phyloP scores from a whole-genome alignment of 768 basidiomycete species.

The Ramaria sp. region DNA sequence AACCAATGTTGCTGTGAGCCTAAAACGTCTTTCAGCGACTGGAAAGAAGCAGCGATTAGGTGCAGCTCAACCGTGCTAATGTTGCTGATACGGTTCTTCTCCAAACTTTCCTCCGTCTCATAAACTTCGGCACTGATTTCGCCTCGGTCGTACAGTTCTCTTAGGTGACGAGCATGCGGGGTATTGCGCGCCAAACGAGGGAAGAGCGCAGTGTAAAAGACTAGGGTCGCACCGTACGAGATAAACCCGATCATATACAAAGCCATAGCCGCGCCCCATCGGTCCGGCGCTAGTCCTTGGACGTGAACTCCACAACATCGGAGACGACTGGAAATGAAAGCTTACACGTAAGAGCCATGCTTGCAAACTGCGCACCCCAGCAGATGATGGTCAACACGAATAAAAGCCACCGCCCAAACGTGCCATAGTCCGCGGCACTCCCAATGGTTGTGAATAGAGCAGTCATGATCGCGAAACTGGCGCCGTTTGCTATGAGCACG shows the following conservation, averaged over 20 bases:
- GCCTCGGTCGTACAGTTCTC: slow-evolving; percentile 45
- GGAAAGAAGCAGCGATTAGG: not conserved
- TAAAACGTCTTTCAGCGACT: slow-evolving; percentile 16
- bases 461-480: slow-evolving; percentile 76
- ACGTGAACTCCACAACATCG: not conserved
- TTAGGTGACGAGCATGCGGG: slow-evolving; percentile 41
- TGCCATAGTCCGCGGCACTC: slow-evolving; percentile 58
- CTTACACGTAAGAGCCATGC: slow-evolving; percentile 61
- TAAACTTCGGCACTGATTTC: slow-evolving; percentile 52
- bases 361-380: slow-evolving; percentile 74
- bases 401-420: slow-evolving; percentile 72
- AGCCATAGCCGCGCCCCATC: slow-evolving; percentile 70
- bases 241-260: slow-evolving; percentile 74
- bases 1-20: slow-evolving; percentile 73
- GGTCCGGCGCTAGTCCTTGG: slow-evolving; percentile 36
- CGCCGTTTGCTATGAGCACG: slow-evolving; percentile 66
- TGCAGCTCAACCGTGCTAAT: slow-evolving; percentile 58
- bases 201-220: slow-evolving; percentile 71
- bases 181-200: slow-evolving; percentile 78
- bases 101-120: slow-evolving; percentile 63
- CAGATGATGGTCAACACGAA: slow-evolving; percentile 59
- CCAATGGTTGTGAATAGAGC: slow-evolving; percentile 72
- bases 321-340: slow-evolving; percentile 6
- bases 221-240: slow-evolving; percentile 68
- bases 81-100: slow-evolving; percentile 80